Evolutionary conservation across 2,329 filamentous ascomycete species (phyloP).

Genomic region (Penicillium verrucosum): DNA sequence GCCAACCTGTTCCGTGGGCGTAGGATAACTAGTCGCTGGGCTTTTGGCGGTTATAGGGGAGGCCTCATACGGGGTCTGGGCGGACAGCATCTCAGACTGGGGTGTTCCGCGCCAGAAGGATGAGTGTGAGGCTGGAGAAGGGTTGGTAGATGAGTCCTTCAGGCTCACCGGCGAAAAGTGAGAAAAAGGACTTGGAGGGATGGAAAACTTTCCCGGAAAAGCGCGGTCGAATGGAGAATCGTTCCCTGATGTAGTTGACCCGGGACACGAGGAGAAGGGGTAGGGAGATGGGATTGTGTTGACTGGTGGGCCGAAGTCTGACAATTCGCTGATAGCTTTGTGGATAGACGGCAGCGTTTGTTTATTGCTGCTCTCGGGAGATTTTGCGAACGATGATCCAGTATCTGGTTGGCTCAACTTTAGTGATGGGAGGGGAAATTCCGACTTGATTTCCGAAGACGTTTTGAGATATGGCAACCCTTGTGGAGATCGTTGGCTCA

Average conservation of each 20-base stretch:
- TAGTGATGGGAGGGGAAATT: constrained; percentile 40
- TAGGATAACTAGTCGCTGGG: constrained; percentile 39
- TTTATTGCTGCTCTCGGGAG: constrained; percentile 32
- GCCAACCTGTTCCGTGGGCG: constrained; percentile 36
- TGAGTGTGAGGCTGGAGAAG: constrained; percentile 34
- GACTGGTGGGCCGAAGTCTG: constrained; percentile 24
- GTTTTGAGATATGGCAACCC: constrained; percentile 22
- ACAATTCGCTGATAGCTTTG: constrained; percentile 36
- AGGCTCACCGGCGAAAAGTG: constrained; percentile 40
- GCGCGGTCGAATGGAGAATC: constrained; percentile 32
- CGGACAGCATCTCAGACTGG: constrained; percentile 28
- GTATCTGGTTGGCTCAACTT: constrained; percentile 37
- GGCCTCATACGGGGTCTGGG: constrained; percentile 30
- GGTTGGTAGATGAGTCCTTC: constrained; percentile 35
- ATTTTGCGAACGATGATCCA: constrained; percentile 21
- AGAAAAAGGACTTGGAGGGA: constrained; percentile 36
- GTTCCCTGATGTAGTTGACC: constrained; percentile 26
- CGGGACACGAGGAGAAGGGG: constrained; percentile 25
- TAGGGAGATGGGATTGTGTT: constrained; percentile 26
- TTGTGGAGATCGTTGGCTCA: constrained; percentile 8
- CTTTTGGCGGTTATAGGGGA: constrained; percentile 33
- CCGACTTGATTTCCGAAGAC: constrained; percentile 28
- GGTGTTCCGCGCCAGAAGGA: constrained; percentile 29
- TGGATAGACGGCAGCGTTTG: constrained; percentile 43
- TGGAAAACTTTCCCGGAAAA: constrained; percentile 30